Evolutionary conservation across 805 yeast genomes (phyloP).

Genomic region (Yamadazyma endophytica): DNA sequence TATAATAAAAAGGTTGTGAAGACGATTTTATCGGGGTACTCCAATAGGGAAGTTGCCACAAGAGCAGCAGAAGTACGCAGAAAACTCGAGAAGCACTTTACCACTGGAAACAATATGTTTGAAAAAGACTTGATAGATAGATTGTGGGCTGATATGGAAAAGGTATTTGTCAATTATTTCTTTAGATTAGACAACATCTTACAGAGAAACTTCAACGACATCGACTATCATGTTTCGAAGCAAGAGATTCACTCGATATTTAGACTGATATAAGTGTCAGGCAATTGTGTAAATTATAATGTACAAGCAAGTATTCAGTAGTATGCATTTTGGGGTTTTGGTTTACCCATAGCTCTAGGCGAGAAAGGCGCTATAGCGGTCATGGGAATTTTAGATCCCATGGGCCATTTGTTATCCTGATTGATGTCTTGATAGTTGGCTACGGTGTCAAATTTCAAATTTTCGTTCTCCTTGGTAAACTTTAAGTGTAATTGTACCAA

Average conservation of each 20-base stretch:
- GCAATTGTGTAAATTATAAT: background rate
- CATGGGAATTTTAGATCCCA: constrained; percentile 34
- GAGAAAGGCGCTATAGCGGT: constrained; percentile 19
- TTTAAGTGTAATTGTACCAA: constrained; percentile 36
- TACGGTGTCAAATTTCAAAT: constrained; percentile 32
- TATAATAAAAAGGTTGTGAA: constrained; percentile 57
- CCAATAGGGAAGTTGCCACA: constrained; percentile 52
- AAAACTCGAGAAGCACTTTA: constrained; percentile 55
- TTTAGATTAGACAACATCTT: constrained; percentile 52
- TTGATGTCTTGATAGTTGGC: constrained; percentile 30
- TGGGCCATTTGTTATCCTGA: constrained; percentile 41
- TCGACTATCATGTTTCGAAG: constrained; percentile 47
- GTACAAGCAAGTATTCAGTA: constrained; percentile 1
- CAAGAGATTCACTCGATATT: constrained; percentile 58
- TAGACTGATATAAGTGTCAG: constrained; percentile 11
- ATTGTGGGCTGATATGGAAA: constrained; percentile 70
- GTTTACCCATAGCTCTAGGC: constrained; percentile 12
- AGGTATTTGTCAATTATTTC: constrained; percentile 54
- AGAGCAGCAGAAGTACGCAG: constrained; percentile 53
- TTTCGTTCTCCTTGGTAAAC: constrained; percentile 41
- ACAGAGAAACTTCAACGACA: constrained; percentile 45
- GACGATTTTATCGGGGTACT: constrained; percentile 52
- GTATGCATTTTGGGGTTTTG: constrained; percentile 2
- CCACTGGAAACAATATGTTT: constrained; percentile 33
- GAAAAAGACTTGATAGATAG: constrained; percentile 55